phyloP scores from a whole-genome alignment of 192 early-diverging fungal species.

The Coemansia sp. region DNA sequence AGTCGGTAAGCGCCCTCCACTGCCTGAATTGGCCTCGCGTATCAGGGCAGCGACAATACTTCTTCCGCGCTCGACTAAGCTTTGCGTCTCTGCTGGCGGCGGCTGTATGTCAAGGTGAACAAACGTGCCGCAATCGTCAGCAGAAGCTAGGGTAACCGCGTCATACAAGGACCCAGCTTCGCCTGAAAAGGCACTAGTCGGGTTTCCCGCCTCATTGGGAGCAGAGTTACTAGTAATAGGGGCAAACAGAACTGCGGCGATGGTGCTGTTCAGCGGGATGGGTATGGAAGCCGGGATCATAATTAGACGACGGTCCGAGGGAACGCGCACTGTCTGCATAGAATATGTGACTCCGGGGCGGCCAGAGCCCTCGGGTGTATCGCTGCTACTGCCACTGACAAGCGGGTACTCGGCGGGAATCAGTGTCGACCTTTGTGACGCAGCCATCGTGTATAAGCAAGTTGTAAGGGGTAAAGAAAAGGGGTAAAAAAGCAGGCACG shows the following conservation, averaged over 20 bases:
- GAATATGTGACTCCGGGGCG: constrained; percentile 24
- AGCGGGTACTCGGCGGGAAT: constrained; percentile 19
- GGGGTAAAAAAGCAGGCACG: not conserved
- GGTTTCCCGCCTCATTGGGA: not conserved
- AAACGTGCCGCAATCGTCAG: not conserved
- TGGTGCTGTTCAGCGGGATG: constrained; percentile 12
- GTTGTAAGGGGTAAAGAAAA: not conserved
- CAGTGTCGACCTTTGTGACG: not conserved
- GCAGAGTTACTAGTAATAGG: not conserved
- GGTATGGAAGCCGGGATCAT: constrained; percentile 24
- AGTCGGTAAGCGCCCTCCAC: not conserved
- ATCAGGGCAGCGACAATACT: not conserved
- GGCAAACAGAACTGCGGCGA: constrained; percentile 9
- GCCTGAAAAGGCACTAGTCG: not conserved
- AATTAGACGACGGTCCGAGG: constrained; percentile 25
- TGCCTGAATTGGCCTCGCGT: not conserved
- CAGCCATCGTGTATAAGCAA: not conserved
- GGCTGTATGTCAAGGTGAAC: not conserved
- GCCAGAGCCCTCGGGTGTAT: not conserved
- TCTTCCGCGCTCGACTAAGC: constrained; percentile 2
- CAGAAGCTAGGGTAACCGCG: not conserved
- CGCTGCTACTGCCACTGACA: not conserved
- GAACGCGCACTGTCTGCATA: constrained; percentile 18
- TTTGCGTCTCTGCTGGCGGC: not conserved
- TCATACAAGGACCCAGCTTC: not conserved